phyloP scores from a whole-genome alignment of 2,329 filamentous ascomycete genomes.

The Neospermospora avenae region DNA sequence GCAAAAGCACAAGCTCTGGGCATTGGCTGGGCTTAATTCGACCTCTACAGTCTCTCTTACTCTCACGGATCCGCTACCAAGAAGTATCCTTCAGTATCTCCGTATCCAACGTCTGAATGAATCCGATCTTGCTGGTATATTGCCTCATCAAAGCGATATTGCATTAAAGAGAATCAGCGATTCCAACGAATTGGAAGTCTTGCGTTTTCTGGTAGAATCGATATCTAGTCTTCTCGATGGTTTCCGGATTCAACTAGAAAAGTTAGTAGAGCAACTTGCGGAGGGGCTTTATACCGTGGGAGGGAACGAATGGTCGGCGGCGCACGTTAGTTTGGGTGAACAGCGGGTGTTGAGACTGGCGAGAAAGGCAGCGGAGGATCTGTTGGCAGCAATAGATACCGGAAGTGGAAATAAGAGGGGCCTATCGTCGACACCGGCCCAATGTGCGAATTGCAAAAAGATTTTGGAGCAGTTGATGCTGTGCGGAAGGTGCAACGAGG shows the following conservation, averaged over 20 bases:
- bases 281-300: constrained; percentile 10
- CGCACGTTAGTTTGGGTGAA: constrained; percentile 14
- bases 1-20: constrained; percentile 14
- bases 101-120: constrained; percentile 13
- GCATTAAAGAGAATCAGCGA: constrained; percentile 12
- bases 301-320: constrained; percentile 13
- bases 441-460: constrained; percentile 13
- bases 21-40: constrained; percentile 11
- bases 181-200: constrained; percentile 14
- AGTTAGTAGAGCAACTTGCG: constrained; percentile 12
- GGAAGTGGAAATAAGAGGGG: constrained; percentile 11
- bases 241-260: constrained; percentile 13
- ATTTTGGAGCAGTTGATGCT: constrained; percentile 13
- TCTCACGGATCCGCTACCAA: constrained; percentile 12
- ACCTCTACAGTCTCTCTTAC: constrained; percentile 15
- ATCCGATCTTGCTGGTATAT: constrained; percentile 10
- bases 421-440: constrained; percentile 5
- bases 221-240: constrained; percentile 14
- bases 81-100: constrained; percentile 12
- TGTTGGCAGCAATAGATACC: constrained; percentile 11
- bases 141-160: constrained; percentile 11
- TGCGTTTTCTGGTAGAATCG: constrained; percentile 14
- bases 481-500: constrained; percentile 13
- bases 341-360: constrained; percentile 16
- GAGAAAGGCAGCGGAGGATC: constrained; percentile 12